Conservation (phyloP, 2,329 filamentous ascomycete species). For the Sporothrix brasiliensis region DNA sequence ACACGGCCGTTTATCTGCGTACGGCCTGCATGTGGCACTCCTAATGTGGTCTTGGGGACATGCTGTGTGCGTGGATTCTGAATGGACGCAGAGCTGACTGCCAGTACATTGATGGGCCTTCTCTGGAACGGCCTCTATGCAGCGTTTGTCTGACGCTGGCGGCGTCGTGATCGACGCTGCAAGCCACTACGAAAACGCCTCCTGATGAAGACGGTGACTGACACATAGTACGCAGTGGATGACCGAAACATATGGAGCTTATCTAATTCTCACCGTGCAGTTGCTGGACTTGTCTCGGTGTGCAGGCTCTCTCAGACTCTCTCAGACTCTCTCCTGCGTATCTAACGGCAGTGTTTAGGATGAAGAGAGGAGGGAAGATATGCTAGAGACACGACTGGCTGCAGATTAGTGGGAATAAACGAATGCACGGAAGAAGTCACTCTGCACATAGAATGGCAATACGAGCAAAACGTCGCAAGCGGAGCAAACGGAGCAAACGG, state of each 20-base stretch:
- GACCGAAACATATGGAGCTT: background rate
- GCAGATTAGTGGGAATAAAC: background rate
- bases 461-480: background rate
- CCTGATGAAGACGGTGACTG: background rate
- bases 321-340: background rate
- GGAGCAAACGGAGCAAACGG: no score
- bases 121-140: background rate
- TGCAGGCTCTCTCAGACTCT: background rate
- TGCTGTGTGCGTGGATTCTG: background rate
- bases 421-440: background rate
- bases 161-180: background rate
- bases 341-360: background rate
- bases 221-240: background rate
- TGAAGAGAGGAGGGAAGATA: background rate
- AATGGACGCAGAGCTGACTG: background rate
- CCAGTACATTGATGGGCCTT: background rate
- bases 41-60: background rate
- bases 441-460: background rate
- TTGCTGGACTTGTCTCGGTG: background rate
- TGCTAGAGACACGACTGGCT: background rate
- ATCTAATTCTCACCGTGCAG: background rate
- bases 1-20: constrained; percentile 12
- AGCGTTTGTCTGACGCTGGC: background rate
- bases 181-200: no score
- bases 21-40: background rate